phyloP scores from a whole-genome alignment of 257 asterid species.

The Anisodus acutangulus region DNA sequence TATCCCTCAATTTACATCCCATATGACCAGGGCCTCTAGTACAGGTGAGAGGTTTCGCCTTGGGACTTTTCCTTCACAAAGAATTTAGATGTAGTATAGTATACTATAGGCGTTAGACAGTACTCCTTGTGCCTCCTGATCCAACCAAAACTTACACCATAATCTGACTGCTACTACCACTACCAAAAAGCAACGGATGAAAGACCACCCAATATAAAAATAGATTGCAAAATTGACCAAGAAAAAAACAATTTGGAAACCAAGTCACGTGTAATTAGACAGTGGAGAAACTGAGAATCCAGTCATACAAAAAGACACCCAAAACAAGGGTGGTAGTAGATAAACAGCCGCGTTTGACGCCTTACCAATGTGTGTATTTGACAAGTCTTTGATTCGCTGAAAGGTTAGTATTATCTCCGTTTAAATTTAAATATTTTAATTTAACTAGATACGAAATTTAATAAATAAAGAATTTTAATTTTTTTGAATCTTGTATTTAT shows the following conservation, averaged over 20 bases:
- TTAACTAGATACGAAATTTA: too few relatives aligned
- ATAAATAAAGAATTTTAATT: too few relatives aligned
- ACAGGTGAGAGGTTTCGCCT: too few relatives aligned
- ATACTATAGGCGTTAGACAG: neutral
- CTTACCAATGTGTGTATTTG: slow-evolving; percentile 3
- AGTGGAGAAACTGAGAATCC: neutral
- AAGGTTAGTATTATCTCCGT: neutral
- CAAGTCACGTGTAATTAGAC: slow-evolving; percentile 13
- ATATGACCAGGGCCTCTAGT: too few relatives aligned
- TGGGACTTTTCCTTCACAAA: too few relatives aligned
- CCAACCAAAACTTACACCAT: neutral
- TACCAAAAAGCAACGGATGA: neutral
- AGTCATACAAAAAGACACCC: slow-evolving; percentile 19
- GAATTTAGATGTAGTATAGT: neutral
- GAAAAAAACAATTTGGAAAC: neutral
- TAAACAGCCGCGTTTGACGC: slow-evolving; percentile 23
- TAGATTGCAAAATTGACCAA: neutral
- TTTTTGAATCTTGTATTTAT: too few relatives aligned
- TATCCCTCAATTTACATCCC: too few relatives aligned
- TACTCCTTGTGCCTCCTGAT: neutral
- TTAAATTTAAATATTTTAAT: too few relatives aligned
- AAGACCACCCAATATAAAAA: neutral
- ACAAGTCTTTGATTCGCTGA: slow-evolving; percentile 9
- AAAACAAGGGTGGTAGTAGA: neutral
- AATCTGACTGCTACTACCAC: neutral